Percentiles rank a stretch among this genome's conserved stretches.
Evolutionary conservation across 2,329 filamentous ascomycete genomes (phyloP).

Genomic region (Ascocoryne sarcoides): DNA sequence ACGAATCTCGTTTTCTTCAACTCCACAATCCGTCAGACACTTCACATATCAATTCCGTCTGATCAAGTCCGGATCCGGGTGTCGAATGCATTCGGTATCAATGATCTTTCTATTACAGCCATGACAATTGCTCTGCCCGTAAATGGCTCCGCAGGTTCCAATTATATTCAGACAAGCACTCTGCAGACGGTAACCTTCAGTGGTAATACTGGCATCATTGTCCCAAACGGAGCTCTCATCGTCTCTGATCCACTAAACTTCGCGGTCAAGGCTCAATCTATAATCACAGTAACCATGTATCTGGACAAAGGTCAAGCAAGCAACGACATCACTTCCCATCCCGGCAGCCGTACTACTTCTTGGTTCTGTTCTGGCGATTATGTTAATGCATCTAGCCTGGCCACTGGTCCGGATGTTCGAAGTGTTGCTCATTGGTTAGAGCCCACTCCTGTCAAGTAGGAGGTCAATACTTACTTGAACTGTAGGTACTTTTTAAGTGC

Average conservation of each 20-base stretch:
- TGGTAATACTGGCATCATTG: conserved; percentile 40
- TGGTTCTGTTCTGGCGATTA: conserved; percentile 51
- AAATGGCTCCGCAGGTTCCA: conserved; percentile 44
- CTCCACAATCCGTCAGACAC: conserved; percentile 57
- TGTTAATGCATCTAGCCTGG: conserved; percentile 40
- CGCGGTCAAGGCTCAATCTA: conserved; percentile 39
- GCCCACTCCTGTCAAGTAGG: no score
- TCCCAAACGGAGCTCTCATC: conserved; percentile 46
- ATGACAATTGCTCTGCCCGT: conserved; percentile 48
- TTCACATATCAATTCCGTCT: conserved; percentile 49
- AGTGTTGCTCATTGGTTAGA: conserved; percentile 34
- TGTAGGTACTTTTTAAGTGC: conserved; percentile 55
- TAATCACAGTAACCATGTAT: conserved; percentile 51
- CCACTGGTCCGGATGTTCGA: conserved; percentile 29
- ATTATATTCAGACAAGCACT: conserved; percentile 42
- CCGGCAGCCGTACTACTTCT: conserved; percentile 53
- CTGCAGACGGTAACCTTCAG: conserved; percentile 50
- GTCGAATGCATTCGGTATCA: conserved; percentile 56
- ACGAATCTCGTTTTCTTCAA: conserved; percentile 46
- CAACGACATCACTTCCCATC: conserved; percentile 52
- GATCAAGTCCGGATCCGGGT: conserved; percentile 51
- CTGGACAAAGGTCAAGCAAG: conserved; percentile 46
- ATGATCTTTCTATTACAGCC: conserved; percentile 49
- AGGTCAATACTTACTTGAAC: no score
- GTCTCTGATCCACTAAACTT: conserved; percentile 56